These are phyloP conservation scores for Fragaria ananassa DNA, from an alignment of 306 rosid genomes.

Conservation along the genomic window DNA sequence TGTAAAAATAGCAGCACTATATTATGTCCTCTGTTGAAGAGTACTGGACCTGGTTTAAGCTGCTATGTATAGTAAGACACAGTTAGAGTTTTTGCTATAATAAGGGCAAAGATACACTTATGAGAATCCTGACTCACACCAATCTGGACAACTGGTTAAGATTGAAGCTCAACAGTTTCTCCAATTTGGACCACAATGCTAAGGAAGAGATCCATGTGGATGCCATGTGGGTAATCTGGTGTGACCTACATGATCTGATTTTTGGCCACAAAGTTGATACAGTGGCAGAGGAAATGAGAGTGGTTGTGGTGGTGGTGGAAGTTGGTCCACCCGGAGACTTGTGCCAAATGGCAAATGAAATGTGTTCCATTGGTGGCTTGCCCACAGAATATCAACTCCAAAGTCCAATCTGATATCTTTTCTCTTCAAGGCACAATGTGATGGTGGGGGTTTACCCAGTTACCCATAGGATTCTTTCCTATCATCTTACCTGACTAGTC, in stretches of 20 bases:
- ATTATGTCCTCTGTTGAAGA: neutral
- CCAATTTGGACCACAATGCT: conserved; percentile 2
- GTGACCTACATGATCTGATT: neutral
- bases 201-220: conserved; percentile 8
- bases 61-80: conserved; percentile 3
- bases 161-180: neutral
- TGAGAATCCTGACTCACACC: neutral
- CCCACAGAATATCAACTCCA: neutral
- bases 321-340: neutral
- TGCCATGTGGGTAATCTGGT: conserved; percentile 12
- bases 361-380: neutral
- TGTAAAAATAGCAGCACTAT: conserved; percentile 14
- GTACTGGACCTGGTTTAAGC: conserved; percentile 7
- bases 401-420: neutral
- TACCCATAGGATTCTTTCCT: neutral
- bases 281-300: neutral
- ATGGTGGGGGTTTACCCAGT: neutral
- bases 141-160: neutral
- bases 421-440: neutral
- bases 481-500: neutral
- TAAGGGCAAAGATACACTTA: neutral
- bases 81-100: neutral
- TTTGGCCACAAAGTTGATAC: conserved; percentile 7
- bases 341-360: conserved; percentile 8
- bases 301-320: neutral